Percentiles rank a stretch among this genome's conserved stretches.
These are phyloP conservation scores for Zymoseptoria brevis DNA, from an alignment of 2,329 filamentous ascomycete genomes.

Conservation along the genomic window DNA sequence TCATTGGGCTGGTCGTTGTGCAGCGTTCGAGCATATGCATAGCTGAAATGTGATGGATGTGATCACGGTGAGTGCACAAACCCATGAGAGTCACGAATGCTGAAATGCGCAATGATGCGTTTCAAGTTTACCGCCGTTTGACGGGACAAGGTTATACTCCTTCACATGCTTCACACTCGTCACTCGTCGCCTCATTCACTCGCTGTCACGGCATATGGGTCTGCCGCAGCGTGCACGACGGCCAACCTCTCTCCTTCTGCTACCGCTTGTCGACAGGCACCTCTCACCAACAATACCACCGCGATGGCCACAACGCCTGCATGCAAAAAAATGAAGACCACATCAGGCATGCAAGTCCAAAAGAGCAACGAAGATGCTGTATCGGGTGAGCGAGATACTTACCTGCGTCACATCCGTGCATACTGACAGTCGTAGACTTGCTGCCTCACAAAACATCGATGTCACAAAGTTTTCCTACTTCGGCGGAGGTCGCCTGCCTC, in stretches of 20 bases:
- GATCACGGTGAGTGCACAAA: neutral
- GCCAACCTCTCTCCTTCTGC: neutral
- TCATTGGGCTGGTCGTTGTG: neutral
- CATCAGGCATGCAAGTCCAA: no score
- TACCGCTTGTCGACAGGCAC: neutral
- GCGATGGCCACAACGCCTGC: neutral
- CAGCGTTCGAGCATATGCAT: conserved; percentile 5
- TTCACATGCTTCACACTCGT: conserved; percentile 9
- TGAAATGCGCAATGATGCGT: neutral
- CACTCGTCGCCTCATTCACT: neutral
- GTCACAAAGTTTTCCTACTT: neutral
- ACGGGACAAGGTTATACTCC: conserved; percentile 9
- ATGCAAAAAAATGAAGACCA: neutral
- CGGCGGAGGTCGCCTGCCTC: no score
- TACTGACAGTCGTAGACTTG: neutral
- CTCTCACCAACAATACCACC: neutral
- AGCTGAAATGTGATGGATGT: neutral
- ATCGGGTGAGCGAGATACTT: no score
- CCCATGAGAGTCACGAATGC: neutral
- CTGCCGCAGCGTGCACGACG: neutral
- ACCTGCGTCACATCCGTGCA: neutral
- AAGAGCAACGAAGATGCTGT: no score
- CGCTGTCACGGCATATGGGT: neutral
- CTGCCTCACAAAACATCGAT: neutral
- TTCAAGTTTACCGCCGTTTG: neutral